Conservation (phyloP, 208 protist species). For the Vickermania spadyakhi region DNA sequence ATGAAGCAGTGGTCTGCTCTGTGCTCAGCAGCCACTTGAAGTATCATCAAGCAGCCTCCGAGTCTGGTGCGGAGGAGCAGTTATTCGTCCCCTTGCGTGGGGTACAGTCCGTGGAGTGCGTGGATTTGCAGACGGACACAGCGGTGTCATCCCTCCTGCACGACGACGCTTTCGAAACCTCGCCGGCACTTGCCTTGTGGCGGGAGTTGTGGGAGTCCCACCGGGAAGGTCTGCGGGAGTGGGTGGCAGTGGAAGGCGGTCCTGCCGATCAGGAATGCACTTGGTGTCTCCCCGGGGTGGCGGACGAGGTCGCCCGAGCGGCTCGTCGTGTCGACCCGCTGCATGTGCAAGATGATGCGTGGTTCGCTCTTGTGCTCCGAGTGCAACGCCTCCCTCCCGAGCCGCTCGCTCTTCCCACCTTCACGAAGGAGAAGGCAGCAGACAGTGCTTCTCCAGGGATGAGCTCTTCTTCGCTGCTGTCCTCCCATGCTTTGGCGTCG, state of each 20-base stretch:
- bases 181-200: constrained; percentile 8
- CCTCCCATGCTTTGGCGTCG: too few relatives aligned
- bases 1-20: constrained; percentile 89
- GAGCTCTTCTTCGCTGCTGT: too few relatives aligned
- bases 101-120: constrained; percentile 14
- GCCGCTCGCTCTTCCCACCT: neutral
- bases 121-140: constrained; percentile 9
- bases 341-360: constrained; percentile 20
- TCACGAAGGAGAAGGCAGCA: too few relatives aligned
- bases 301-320: constrained; percentile 20
- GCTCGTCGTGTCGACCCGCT: constrained; percentile 41
- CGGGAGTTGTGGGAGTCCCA: constrained; percentile 9
- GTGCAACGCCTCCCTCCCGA: constrained; percentile 7
- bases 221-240: constrained; percentile 27
- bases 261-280: constrained; percentile 23
- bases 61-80: too few relatives aligned
- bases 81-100: neutral
- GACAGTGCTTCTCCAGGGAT: too few relatives aligned
- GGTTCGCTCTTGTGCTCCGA: constrained; percentile 38
- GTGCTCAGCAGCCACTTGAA: constrained; percentile 24
- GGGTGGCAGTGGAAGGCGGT: constrained; percentile 45
- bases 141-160: neutral
- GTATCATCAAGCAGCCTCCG: neutral
- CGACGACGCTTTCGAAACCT: neutral
- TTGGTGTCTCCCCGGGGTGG: constrained; percentile 15